phyloP scores from a whole-genome alignment of 164 flowering plant species.

The Euptelea pleiosperma region DNA sequence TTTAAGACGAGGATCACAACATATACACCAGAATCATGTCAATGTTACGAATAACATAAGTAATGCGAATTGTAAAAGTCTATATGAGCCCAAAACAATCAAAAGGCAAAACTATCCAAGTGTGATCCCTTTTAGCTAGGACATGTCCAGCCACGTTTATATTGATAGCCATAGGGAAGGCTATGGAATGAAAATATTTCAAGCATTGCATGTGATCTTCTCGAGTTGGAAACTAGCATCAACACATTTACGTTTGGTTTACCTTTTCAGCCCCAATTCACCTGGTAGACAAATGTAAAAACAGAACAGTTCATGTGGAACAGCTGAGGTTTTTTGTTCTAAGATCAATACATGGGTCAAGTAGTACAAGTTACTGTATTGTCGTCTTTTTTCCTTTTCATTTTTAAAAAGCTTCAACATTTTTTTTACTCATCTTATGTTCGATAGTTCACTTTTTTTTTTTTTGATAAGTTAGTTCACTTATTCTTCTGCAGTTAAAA shows the following conservation, averaged over 20 bases:
- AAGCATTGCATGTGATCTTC: not conserved
- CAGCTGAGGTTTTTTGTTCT: not conserved
- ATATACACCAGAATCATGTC: conserved; percentile 7
- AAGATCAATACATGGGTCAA: not conserved
- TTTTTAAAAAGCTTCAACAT: not conserved
- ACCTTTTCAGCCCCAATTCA: not conserved
- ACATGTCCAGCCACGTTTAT: not conserved
- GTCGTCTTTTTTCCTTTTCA: not conserved
- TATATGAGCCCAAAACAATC: not conserved
- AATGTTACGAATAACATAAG: not conserved
- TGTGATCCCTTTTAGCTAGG: not conserved
- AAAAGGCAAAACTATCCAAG: not conserved
- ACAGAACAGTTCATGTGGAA: not conserved
- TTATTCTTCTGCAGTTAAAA: too few species aligned
- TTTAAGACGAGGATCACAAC: conserved; percentile 24
- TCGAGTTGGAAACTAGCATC: not conserved
- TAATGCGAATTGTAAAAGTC: not conserved
- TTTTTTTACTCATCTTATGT: too few species aligned
- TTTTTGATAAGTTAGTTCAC: too few species aligned
- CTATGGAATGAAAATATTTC: not conserved
- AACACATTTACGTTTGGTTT: conserved; percentile 2
- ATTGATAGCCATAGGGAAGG: not conserved
- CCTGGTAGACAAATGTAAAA: not conserved
- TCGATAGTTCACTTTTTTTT: too few species aligned
- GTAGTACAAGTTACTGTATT: not conserved